These are phyloP conservation scores for Phyllachora maydis DNA, from an alignment of 2,329 filamentous ascomycete species.

Conservation along the genomic window DNA sequence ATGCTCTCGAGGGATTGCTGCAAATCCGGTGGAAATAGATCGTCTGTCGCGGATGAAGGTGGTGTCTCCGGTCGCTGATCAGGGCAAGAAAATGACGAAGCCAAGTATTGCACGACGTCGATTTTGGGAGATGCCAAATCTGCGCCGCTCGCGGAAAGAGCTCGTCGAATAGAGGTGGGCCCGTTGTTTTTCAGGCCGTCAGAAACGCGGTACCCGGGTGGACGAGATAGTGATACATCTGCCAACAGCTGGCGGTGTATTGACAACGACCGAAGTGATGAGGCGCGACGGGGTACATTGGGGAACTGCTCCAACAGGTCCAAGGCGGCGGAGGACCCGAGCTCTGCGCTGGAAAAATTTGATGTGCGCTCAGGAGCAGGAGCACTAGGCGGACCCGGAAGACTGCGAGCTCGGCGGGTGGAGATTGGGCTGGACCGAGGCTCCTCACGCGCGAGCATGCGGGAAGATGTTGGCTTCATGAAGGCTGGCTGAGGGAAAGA, in stretches of 20 bases:
- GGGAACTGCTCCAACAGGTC: conserved; percentile 1
- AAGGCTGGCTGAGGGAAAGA: conserved; percentile 31
- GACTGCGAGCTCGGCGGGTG: conserved; percentile 6
- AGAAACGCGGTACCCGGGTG: no score
- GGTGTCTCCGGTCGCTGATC: no score
- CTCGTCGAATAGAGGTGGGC: no score
- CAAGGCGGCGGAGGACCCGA: conserved; percentile 1
- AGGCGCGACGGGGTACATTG: conserved; percentile 4
- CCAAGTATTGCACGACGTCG: no score
- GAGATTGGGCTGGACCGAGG: conserved; percentile 3
- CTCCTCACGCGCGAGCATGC: conserved; percentile 36
- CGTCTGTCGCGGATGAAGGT: conserved; percentile 3
- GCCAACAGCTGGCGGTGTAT: no score
- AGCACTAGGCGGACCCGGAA: conserved; percentile 5
- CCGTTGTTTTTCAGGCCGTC: no score
- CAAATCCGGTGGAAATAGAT: conserved; percentile 1
- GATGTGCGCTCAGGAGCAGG: no score
- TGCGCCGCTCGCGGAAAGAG: no score
- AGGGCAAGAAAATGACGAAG: no score
- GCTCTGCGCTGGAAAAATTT: conserved; percentile 1
- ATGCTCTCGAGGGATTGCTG: conserved; percentile 1
- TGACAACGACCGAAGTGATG: conserved; percentile 6
- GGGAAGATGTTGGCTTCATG: conserved; percentile 29
- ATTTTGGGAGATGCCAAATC: no score
- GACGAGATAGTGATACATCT: no score